A percentile compares a stretch with the other conserved stretches of the same genome.
Conservation (phyloP, 2,329 filamentous ascomycete genomes). For the Aspergillus pseudoglaucus region DNA sequence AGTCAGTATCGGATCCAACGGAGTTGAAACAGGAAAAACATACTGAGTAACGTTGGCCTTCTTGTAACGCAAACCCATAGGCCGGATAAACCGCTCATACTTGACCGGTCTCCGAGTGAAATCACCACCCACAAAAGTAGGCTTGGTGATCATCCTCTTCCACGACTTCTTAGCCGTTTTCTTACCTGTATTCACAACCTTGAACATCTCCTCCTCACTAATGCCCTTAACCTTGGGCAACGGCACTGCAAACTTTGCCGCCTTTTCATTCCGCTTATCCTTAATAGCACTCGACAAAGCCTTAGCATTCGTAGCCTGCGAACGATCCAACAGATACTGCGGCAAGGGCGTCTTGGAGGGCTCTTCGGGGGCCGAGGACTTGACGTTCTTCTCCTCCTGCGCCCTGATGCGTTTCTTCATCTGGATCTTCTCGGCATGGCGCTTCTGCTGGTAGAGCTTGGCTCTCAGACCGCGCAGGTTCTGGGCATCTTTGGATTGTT, state of each 20-base stretch:
- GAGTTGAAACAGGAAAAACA: conserved; percentile 10
- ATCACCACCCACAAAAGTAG: conserved; percentile 83
- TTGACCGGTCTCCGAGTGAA: conserved; percentile 86
- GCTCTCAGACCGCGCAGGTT: conserved; percentile 85
- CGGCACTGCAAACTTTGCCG: conserved; percentile 85
- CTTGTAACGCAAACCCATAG: conserved; percentile 73
- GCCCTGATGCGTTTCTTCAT: conserved; percentile 92
- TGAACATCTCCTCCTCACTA: conserved; percentile 95
- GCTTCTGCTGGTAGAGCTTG: conserved; percentile 88
- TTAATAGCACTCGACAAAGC: conserved; percentile 81
- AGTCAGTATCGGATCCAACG: neutral
- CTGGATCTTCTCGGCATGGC: conserved; percentile 96
- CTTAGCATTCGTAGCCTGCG: conserved; percentile 61
- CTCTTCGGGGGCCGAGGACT: conserved; percentile 70
- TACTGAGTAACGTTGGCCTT: conserved; percentile 61
- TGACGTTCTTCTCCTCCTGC: conserved; percentile 94
- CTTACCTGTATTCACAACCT: conserved; percentile 91
- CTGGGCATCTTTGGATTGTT: conserved; percentile 82
- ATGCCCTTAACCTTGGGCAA: conserved; percentile 92
- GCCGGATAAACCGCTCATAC: conserved; percentile 61
- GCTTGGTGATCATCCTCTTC: conserved; percentile 65
- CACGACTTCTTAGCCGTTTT: conserved; percentile 79
- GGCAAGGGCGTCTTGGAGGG: conserved; percentile 73
- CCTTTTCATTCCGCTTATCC: conserved; percentile 90
- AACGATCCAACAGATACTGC: conserved; percentile 88